Base-by-base conservation (phyloP, 2,329 filamentous ascomycete species). In the Chlorencoelia australis region DNA sequence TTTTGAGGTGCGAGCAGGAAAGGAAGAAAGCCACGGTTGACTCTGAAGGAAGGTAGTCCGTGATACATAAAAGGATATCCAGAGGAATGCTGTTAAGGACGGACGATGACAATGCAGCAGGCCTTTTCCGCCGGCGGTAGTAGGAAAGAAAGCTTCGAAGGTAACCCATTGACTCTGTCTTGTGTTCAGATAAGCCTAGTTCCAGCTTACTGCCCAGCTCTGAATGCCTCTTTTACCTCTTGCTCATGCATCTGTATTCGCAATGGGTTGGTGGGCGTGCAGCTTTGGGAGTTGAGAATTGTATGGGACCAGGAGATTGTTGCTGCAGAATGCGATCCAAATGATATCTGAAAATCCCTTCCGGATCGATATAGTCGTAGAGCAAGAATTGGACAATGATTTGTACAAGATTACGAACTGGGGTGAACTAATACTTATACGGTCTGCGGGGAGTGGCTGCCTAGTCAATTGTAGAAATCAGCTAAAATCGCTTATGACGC, bases 1-100 rank as follows among this genome's bases (percentile, higher is more conserved):
- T 7, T 22, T 43, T 40, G 20, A 44, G 32, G 20, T 44, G 35
- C 30, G 18, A 25, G 35, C 37, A 44, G 25, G 37, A 39, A 14
- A 48, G 26, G 11, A 32, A 39, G 33, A 48, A 41, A 8, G 39
- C 31, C n/a, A 39, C 32, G 2, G 36, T 35, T 36, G 43, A 42
- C 18, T 33, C 38, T 25, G 34, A 14, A 20, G 36, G 37, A 24
- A 48, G 39, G 25, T 39, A 37, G 16, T 40, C 35, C 17, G 33
- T 33, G 19, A 48, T 43, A 17, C 19, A 35, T 33, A 38, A 8
- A 2, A 46, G 22, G 13, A 44, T 24, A 5, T 48, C 45, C 10
- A 40, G 1, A 1, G 43, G 37, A 25, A 44, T 3, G 6, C 17
- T 28, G n/a, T 28, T 13, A 14, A 44, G 39, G 14, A 30, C 5